These are phyloP conservation scores for Cyclaneusma minus DNA, from an alignment of 2,329 filamentous ascomycete species.

Conservation along the genomic window DNA sequence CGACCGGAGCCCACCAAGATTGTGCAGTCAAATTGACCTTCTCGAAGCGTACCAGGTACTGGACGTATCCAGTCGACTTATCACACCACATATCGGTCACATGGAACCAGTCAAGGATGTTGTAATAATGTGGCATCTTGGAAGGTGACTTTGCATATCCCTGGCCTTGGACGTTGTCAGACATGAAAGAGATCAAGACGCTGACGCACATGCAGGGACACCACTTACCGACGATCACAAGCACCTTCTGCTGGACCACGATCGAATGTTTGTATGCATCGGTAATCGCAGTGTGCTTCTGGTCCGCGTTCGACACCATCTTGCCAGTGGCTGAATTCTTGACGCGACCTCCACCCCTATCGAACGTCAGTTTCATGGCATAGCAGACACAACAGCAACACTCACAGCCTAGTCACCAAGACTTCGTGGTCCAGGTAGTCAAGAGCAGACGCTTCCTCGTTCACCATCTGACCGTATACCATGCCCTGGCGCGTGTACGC, in stretches of 20 bases:
- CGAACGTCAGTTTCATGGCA: conserved; percentile 3
- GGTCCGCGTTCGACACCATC: conserved; percentile 29
- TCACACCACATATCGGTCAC: conserved; percentile 57
- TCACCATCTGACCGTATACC: conserved; percentile 42
- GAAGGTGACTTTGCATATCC: conserved; percentile 31
- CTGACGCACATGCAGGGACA: conserved; percentile 3
- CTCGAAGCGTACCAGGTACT: conserved; percentile 47
- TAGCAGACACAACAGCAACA: conserved; percentile 5
- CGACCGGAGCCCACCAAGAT: conserved; percentile 42
- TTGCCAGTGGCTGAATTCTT: conserved; percentile 27
- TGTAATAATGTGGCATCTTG: conserved; percentile 40
- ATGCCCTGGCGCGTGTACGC: conserved; percentile 33
- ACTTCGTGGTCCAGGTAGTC: conserved; percentile 45
- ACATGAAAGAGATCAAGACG: neutral
- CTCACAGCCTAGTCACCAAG: conserved; percentile 47
- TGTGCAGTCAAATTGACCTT: conserved; percentile 34
- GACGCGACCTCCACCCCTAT: conserved; percentile 36
- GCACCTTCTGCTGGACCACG: conserved; percentile 31
- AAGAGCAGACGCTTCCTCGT: conserved; percentile 33
- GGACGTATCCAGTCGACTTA: conserved; percentile 20
- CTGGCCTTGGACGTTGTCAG: conserved; percentile 27
- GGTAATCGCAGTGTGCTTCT: conserved; percentile 22
- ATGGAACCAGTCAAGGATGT: conserved; percentile 53
- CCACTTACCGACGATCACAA: conserved; percentile 35
- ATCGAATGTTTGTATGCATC: conserved; percentile 29